Conservation (phyloP, 129 eudicot species). For the Mikania micrantha region DNA sequence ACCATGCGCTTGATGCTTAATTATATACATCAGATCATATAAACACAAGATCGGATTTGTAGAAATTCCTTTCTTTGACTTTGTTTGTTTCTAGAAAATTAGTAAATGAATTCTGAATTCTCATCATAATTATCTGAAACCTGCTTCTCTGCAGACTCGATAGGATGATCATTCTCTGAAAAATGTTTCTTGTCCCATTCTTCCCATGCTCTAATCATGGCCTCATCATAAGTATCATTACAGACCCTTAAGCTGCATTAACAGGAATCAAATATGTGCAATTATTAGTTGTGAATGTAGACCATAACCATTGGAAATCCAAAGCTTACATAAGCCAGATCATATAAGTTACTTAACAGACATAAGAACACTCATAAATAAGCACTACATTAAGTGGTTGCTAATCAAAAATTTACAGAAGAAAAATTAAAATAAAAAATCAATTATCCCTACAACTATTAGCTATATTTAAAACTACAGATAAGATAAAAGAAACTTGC, state of each 20-base stretch:
- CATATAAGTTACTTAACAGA: background rate
- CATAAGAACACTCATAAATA: background rate
- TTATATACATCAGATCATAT: too few relatives aligned
- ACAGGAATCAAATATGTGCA: background rate
- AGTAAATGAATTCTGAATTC: background rate
- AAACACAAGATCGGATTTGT: too few relatives aligned
- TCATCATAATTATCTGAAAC: constrained; percentile 26
- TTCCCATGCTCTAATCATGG: constrained; percentile 55
- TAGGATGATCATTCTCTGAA: constrained; percentile 92
- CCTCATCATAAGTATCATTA: constrained; percentile 69
- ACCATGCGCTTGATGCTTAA: too few relatives aligned
- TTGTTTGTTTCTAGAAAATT: background rate
- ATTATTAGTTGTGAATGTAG: background rate
- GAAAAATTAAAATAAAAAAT: background rate
- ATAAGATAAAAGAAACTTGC: background rate
- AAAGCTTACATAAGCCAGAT: background rate
- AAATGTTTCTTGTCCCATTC: constrained; percentile 63
- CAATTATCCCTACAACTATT: background rate
- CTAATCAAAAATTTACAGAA: background rate
- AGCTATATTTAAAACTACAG: background rate
- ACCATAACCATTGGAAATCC: background rate
- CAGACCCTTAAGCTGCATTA: constrained; percentile 73
- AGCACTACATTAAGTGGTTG: background rate
- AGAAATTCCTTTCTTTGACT: too few relatives aligned
- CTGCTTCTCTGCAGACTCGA: constrained; percentile 71